Percentiles rank a stretch among this genome's conserved stretches.
These are phyloP conservation scores for Raphanus raphanistrum DNA, from an alignment of 345 rosid species.

Conservation along the genomic window DNA sequence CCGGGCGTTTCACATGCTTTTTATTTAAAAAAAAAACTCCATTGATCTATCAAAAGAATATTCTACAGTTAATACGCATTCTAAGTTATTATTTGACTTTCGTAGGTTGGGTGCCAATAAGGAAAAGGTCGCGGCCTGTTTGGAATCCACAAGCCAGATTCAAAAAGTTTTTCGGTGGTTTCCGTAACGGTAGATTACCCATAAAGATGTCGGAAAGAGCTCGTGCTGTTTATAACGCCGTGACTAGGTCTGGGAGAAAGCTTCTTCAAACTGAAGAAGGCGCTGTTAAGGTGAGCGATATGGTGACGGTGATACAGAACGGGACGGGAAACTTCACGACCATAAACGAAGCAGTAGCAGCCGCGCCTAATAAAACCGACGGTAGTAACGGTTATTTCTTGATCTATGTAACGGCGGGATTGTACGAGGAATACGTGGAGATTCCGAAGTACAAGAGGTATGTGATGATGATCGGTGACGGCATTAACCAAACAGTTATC, in stretches of 20 bases:
- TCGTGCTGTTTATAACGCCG: conserved; percentile 52
- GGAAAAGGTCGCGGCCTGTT: conserved; percentile 33
- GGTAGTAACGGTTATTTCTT: conserved; percentile 66
- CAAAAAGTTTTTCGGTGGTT: conserved; percentile 42
- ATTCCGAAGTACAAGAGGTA: conserved; percentile 66
- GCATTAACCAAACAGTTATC: conserved; percentile 76
- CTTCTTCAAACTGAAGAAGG: conserved; percentile 49
- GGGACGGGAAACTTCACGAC: conserved; percentile 76
- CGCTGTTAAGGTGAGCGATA: conserved; percentile 50
- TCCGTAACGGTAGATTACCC: conserved; percentile 50
- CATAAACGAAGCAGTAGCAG: conserved; percentile 67
- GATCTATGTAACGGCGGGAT: conserved; percentile 71
- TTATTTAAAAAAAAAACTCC: background rate
- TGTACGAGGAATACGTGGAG: conserved; percentile 76
- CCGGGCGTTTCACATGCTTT: background rate
- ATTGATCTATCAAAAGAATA: background rate
- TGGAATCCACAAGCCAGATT: conserved; percentile 37
- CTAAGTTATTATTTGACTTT: background rate
- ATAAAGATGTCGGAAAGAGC: conserved; percentile 56
- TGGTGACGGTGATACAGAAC: conserved; percentile 65
- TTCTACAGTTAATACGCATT: background rate
- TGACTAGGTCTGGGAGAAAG: conserved; percentile 44
- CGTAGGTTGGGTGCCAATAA: conserved; percentile 37
- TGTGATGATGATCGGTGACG: conserved; percentile 90
- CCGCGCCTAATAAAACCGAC: conserved; percentile 69